phyloP scores from a whole-genome alignment of 116 monocot species.

The Cymodocea nodosa region DNA sequence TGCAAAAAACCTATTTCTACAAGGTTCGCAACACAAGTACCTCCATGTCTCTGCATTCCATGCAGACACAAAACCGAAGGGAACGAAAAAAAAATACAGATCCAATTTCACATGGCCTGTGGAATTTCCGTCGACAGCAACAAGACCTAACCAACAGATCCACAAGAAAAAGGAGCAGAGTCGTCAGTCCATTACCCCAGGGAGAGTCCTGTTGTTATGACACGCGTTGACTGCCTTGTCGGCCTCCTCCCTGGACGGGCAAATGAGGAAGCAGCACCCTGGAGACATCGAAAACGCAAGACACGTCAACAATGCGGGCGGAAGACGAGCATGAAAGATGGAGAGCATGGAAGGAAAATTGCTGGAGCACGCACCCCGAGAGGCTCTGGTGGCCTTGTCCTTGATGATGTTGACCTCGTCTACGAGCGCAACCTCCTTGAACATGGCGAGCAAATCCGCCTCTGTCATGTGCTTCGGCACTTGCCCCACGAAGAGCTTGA shows the following conservation, averaged over 20 bases:
- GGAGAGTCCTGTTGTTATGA: constrained; percentile 88
- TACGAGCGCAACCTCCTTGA: constrained; percentile 76
- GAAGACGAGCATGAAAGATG: too few relatives aligned
- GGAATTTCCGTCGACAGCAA: too few relatives aligned
- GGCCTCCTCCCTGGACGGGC: constrained; percentile 77
- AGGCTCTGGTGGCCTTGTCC: constrained; percentile 79
- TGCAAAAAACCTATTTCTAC: too few relatives aligned
- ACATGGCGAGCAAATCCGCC: constrained; percentile 61
- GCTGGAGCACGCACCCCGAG: constrained; percentile 43
- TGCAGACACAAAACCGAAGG: neutral
- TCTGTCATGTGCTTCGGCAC: constrained; percentile 94
- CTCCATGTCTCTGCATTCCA: too few relatives aligned
- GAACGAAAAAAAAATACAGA: too few relatives aligned
- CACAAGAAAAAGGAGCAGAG: neutral
- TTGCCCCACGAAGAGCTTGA: constrained; percentile 29
- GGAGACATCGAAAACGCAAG: neutral
- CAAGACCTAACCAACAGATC: neutral
- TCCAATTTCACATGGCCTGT: too few relatives aligned
- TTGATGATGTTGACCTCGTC: constrained; percentile 95
- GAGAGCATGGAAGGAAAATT: too few relatives aligned
- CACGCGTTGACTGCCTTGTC: constrained; percentile 84
- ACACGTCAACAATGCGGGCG: neutral
- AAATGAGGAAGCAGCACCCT: constrained; percentile 98
- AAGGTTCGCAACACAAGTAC: neutral
- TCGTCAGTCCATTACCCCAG: constrained; percentile 38